Conservation (phyloP, 23 red algal genomes). For the Cyanidioschyzon merolae region DNA sequence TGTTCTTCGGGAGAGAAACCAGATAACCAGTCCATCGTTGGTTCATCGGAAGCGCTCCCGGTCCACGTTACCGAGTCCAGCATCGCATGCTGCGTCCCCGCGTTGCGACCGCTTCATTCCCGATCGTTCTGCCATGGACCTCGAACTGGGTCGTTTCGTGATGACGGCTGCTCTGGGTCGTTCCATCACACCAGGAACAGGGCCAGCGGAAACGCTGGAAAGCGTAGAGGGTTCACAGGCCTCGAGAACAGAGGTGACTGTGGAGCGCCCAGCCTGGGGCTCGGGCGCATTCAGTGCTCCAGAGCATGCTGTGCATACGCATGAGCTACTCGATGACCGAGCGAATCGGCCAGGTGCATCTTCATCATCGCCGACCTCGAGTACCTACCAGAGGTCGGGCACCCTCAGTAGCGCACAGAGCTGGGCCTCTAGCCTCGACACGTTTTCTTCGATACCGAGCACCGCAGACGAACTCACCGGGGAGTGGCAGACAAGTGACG, state of each 20-base stretch:
- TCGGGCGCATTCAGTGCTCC: neutral
- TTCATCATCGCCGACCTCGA: neutral
- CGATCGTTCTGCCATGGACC: conserved; percentile 69
- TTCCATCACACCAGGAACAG: neutral
- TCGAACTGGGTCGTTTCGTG: conserved; percentile 51
- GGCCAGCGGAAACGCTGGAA: neutral
- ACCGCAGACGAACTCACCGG: neutral
- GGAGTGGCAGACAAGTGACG: neutral
- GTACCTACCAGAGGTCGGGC: neutral
- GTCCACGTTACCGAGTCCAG: neutral
- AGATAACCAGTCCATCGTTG: neutral
- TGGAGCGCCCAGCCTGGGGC: neutral
- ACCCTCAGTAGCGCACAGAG: neutral
- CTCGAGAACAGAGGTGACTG: neutral
- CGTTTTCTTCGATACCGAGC: neutral
- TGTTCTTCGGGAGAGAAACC: neutral
- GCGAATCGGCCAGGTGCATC: neutral
- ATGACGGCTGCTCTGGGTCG: conserved; percentile 21
- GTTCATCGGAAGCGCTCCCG: neutral
- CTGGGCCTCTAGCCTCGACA: neutral
- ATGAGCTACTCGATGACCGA: neutral
- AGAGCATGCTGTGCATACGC: neutral
- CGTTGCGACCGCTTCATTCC: conserved; percentile 88
- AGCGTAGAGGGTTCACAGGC: neutral
- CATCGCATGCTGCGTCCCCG: neutral